Conservation (phyloP, 768 basidiomycete species). For the Russula sp. region DNA sequence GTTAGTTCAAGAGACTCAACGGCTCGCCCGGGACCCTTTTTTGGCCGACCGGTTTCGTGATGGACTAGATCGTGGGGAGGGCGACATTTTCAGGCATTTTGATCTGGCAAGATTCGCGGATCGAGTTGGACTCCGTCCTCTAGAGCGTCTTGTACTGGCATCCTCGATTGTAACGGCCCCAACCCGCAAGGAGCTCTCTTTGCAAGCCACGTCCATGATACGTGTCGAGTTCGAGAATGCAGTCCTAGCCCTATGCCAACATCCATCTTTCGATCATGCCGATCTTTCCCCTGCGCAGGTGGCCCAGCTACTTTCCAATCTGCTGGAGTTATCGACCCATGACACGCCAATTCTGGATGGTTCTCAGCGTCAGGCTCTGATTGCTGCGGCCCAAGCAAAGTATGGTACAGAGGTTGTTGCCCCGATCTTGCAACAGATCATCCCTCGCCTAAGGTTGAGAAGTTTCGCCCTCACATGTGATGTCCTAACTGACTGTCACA, state of each 20-base stretch:
- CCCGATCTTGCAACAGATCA: slow-evolving; percentile 70
- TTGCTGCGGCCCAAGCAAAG: slow-evolving; percentile 72
- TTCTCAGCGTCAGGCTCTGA: slow-evolving; percentile 69
- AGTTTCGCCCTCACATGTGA: slow-evolving; percentile 27
- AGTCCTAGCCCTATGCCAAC: slow-evolving; percentile 69
- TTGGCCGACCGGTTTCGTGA: slow-evolving; percentile 89
- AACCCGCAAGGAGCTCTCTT: slow-evolving; percentile 55
- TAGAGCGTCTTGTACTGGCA: slow-evolving; percentile 75
- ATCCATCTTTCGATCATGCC: slow-evolving; percentile 77
- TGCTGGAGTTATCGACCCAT: slow-evolving; percentile 65
- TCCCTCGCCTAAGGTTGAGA: slow-evolving; percentile 67
- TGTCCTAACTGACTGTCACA: slow-evolving; percentile 26
- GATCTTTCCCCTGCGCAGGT: slow-evolving; percentile 73
- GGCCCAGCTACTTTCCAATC: slow-evolving; percentile 74
- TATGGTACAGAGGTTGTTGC: slow-evolving; percentile 73
- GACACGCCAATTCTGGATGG: slow-evolving; percentile 72
- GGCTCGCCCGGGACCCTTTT: slow-evolving; percentile 86
- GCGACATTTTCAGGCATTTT: slow-evolving; percentile 77
- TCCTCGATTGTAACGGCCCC: slow-evolving; percentile 68
- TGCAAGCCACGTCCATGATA: slow-evolving; percentile 63
- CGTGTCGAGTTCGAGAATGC: slow-evolving; percentile 80
- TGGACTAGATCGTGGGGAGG: slow-evolving; percentile 84
- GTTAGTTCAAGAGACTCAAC: slow-evolving; percentile 82
- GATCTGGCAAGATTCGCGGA: slow-evolving; percentile 81
- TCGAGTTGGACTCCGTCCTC: slow-evolving; percentile 72